Evolutionary conservation across 805 yeast species (phyloP).

Genomic region (Ogataea methylovora): DNA sequence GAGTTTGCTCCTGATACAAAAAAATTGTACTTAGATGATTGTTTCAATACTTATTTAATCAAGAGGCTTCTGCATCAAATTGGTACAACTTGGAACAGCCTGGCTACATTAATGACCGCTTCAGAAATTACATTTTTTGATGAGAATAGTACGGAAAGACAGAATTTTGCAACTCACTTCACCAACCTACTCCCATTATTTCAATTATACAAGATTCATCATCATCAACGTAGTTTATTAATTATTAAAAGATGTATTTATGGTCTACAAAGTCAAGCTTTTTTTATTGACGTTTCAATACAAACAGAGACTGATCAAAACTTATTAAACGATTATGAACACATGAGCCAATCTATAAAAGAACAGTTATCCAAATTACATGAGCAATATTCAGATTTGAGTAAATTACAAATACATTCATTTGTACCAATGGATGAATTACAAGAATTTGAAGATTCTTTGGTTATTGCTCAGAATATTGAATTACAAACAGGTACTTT

Average conservation of each 20-base stretch:
- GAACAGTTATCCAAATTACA: neutral
- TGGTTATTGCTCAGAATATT: neutral
- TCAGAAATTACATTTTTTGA: too few relatives aligned
- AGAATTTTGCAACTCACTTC: too few relatives aligned
- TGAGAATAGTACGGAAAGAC: too few relatives aligned
- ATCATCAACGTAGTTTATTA: neutral
- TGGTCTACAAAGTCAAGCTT: slow-evolving; percentile 2
- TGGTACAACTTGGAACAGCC: neutral
- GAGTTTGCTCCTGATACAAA: neutral
- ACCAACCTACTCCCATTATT: too few relatives aligned
- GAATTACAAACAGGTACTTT: neutral
- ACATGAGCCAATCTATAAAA: neutral
- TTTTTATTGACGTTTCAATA: neutral
- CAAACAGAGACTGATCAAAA: neutral
- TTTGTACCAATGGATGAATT: too few relatives aligned
- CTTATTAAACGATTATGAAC: neutral
- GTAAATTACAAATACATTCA: too few relatives aligned
- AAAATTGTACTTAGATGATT: slow-evolving; percentile 1
- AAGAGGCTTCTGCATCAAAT: neutral
- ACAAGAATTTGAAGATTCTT: neutral
- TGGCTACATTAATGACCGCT: neutral
- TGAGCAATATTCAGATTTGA: neutral
- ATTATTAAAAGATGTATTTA: neutral
- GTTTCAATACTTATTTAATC: neutral
- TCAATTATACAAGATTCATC: neutral